Evolutionary conservation across 2,329 filamentous ascomycete species (phyloP).

Genomic region (Sphaerulina populicola): DNA sequence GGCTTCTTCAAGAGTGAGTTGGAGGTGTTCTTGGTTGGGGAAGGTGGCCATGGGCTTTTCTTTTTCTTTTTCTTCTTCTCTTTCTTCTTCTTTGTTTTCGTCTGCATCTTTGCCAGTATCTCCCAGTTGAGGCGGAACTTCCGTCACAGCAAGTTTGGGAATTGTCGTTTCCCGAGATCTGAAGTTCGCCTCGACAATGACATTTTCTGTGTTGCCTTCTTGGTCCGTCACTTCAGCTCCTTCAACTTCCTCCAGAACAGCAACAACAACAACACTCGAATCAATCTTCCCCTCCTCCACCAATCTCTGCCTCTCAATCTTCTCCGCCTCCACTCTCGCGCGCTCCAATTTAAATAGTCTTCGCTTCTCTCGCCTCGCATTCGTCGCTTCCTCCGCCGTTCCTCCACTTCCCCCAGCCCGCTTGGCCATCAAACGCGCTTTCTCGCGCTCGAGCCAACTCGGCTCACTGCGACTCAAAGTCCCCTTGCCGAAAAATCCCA

Average conservation of each 20-base stretch:
- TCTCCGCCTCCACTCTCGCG: constrained; percentile 77
- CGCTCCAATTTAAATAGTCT: constrained; percentile 82
- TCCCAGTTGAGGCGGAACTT: neutral
- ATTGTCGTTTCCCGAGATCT: constrained; percentile 5
- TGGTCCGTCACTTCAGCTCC: no score
- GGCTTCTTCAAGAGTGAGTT: constrained; percentile 79
- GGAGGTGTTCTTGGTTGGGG: constrained; percentile 71
- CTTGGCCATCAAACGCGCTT: constrained; percentile 51
- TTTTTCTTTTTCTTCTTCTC: neutral
- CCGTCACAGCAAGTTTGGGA: neutral
- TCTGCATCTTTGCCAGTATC: constrained; percentile 2
- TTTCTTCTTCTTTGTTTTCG: constrained; percentile 9
- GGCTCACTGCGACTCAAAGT: constrained; percentile 89
- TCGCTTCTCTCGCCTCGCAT: constrained; percentile 67
- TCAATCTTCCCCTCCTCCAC: constrained; percentile 43
- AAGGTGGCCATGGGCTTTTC: constrained; percentile 11
- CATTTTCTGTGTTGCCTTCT: neutral
- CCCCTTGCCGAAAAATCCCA: constrained; percentile 95
- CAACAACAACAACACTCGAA: constrained; percentile 13
- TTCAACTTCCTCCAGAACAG: constrained; percentile 2
- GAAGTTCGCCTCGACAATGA: neutral
- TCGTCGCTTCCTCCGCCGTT: constrained; percentile 76
- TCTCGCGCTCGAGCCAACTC: constrained; percentile 79
- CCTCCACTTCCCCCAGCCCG: constrained; percentile 19
- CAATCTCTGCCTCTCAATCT: constrained; percentile 60